These are phyloP conservation scores for Populus deltoides DNA, from an alignment of 345 rosid genomes.

Conservation along the genomic window DNA sequence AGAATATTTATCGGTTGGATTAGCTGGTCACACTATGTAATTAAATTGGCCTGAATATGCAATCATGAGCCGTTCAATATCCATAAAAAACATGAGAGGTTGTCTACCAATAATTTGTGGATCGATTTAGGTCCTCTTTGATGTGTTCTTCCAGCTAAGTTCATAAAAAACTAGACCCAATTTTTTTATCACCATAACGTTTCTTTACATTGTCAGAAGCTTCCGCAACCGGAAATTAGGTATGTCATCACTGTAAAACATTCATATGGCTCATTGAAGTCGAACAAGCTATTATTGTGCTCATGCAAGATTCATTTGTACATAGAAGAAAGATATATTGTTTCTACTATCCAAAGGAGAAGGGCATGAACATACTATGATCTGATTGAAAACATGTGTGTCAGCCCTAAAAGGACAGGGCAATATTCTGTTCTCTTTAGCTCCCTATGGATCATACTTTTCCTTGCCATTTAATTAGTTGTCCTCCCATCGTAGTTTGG, in stretches of 20 bases:
- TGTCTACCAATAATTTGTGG: constrained; percentile 15
- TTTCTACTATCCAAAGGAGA: constrained; percentile 9
- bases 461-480: constrained; percentile 4
- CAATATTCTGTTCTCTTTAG: constrained; percentile 9
- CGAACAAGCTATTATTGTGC: neutral
- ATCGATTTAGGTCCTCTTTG: constrained; percentile 16
- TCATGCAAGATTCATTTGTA: constrained; percentile 8
- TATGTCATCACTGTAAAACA: neutral
- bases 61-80: constrained; percentile 17
- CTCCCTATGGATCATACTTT: constrained; percentile 10
- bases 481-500: constrained; percentile 6
- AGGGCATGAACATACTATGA: constrained; percentile 13
- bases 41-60: neutral
- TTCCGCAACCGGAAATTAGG: neutral
- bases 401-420: constrained; percentile 30
- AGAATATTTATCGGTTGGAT: constrained; percentile 13
- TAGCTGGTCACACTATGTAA: constrained; percentile 25
- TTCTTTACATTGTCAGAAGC: neutral
- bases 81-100: constrained; percentile 11
- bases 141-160: constrained; percentile 14
- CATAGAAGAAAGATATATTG: neutral
- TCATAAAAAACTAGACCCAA: neutral
- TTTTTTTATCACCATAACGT: neutral
- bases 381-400: constrained; percentile 8
- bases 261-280: neutral